phyloP scores from a whole-genome alignment of 78 protist species.

The Diacronema lutheri region DNA sequence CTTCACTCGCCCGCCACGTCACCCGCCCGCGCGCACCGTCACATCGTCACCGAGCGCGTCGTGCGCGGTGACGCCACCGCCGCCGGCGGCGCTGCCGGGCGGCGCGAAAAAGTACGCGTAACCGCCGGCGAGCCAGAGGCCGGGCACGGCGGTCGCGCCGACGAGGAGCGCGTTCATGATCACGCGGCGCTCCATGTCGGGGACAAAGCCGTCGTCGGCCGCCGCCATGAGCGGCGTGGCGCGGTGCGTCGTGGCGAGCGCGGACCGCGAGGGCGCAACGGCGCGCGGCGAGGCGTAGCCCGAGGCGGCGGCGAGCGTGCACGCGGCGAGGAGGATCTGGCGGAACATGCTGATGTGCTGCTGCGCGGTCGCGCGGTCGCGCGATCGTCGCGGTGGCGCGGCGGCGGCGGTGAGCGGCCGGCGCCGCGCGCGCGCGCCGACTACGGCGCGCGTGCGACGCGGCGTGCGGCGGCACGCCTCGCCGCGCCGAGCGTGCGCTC shows the following conservation, averaged over 20 bases:
- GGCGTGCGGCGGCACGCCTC: no score
- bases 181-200: conserved; percentile 32
- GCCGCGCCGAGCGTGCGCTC: no score
- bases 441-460: no score
- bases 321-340: no score
- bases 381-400: no score
- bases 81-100: not conserved
- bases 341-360: no score
- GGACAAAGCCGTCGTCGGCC: conserved; percentile 10
- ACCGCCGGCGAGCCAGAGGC: not conserved
- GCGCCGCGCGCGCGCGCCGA: no score
- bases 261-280: not conserved
- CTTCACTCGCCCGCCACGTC: no score
- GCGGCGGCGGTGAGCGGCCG: no score
- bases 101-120: conserved; percentile 16
- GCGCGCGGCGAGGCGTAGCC: not conserved
- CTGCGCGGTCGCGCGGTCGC: no score
- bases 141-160: conserved; percentile 32
- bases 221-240: not conserved
- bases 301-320: not conserved
- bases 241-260: not conserved
- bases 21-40: no score
- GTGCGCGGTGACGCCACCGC: not conserved
- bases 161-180: conserved; percentile 35
- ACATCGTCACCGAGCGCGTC: conserved; percentile 16